Base-by-base conservation (phyloP, 2,329 filamentous ascomycete species). In the Hymenoscyphus repandus region DNA sequence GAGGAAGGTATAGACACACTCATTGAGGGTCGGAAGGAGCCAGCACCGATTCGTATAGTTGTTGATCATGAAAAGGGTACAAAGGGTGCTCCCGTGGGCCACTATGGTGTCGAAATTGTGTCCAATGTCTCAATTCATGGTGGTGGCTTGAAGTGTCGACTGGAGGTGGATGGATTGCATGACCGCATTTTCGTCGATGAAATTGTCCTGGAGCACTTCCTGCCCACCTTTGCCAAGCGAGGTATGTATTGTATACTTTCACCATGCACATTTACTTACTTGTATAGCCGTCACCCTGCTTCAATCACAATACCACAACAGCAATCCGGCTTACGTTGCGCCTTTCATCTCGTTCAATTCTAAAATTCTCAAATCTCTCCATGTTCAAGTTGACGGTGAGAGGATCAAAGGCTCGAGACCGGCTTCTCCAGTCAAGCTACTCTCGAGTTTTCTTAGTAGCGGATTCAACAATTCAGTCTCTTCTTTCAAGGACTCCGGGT, bases 351-450 rank as follows among this genome's bases (percentile, higher is more conserved):
- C 83, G 10, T 89, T 87, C 58, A 87, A 96, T 63, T 83, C 83
- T 41, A 90, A 90, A 55, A 81, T 88, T 2, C 74, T 96, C 27
- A 84, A 85, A 32, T 82, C 83, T 3, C 71, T 96, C 20, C 79
- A 78, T 42, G 74, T 88, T 37, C 74, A 80, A 17, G 73, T 80
- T 31, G 78, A 84, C 37, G 75, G 78, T 0, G 81, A 84, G 62
- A 86, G 81, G 66, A 78, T 81, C 10, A 78, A 78, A 49, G 83
- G 82, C 0, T 88, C 88, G 64, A 77, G 92, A 9, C 83, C 83
- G 4, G 80, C 85, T n/a, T 96, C 91, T 1, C 91, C 92, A 0
- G 88, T 95, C 43, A 97, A 96, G 67, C 77, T 96, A 63, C 74
- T 97, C 13, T 95, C 91, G 0, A 95, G 79, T 63, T 80, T 96